A percentile compares a stretch with the other conserved stretches of the same genome.
phyloP scores from a whole-genome alignment of 768 basidiomycete species.

The Agrocybe pediades region DNA sequence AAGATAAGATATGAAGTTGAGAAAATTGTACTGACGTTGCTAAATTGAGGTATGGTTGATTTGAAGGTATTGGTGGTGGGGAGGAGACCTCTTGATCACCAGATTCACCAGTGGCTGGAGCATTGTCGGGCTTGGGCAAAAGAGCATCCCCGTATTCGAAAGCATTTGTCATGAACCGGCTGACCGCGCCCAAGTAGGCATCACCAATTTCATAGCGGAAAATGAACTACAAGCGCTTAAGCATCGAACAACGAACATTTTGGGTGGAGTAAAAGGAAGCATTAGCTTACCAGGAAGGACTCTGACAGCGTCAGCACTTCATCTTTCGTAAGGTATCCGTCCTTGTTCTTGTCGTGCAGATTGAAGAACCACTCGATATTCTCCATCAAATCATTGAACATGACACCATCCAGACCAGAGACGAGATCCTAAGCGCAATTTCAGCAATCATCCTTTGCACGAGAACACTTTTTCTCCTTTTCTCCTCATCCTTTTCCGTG shows the following conservation, averaged over 20 bases:
- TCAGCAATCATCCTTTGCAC: constrained; percentile 2
- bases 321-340: constrained; percentile 93
- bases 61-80: constrained; percentile 60
- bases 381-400: constrained; percentile 97
- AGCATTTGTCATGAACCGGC: constrained; percentile 96
- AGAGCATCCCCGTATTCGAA: constrained; percentile 98
- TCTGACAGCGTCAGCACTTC: constrained; percentile 96
- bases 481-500: too few relatives aligned
- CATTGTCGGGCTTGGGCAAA: constrained; percentile 49
- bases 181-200: constrained; percentile 94
- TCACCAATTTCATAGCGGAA: constrained; percentile 98
- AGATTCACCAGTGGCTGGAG: constrained; percentile 22
- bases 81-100: constrained; percentile 29
- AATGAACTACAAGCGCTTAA: constrained; percentile 96
- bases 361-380: constrained; percentile 99
- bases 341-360: constrained; percentile 93
- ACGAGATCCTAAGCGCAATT: constrained; percentile 71
- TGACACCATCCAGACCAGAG: constrained; percentile 84
- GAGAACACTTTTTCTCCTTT: background rate
- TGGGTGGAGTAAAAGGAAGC: background rate
- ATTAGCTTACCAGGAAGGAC: constrained; percentile 75
- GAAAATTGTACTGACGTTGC: constrained; percentile 59
- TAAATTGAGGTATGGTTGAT: constrained; percentile 91
- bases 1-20: background rate
- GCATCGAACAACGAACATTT: constrained; percentile 5